Evolutionary conservation across 2,329 filamentous ascomycete genomes (phyloP), one percentile per base, ranked within the genome.

Genomic region (Penicillium sp.): DNA sequence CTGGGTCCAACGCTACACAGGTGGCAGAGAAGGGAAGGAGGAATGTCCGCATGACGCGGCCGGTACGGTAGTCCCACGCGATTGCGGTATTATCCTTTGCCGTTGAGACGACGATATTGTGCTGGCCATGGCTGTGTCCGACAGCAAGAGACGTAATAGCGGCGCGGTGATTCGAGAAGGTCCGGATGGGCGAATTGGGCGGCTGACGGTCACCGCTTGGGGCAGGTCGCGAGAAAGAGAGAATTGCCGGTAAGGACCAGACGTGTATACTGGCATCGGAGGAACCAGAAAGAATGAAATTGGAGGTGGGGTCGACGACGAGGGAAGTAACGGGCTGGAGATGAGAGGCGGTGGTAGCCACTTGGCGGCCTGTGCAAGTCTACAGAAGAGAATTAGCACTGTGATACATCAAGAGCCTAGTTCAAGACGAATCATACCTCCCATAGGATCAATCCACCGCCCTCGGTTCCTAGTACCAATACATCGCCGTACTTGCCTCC

Each of bases 41-140:
- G 56, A 95, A 83, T 3, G 90, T 97, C 38, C 91, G 83, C 49
- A 97, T 74, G 9, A 86, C 77, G 52, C 82, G 81, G 33, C 89
- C 89, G 0, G 83, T 88, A 54, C 84, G 82, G 66, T 95, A 95
- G 71, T 97, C 91, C 93, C 93, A 98, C 52, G 95, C 78, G 62
- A 95, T 85, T 60, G 89, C 89, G 6, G 89, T 93, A 71, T 88
- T 91, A 72, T 97, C 93, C 60, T 82, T 84, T 57, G 89, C 89
- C 6, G 85, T 82, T 3, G 92, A 95, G 18, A 96, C 80, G 51
- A 87, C 91, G 53, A 97, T 83, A 67, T 88, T 92, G 50, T 86
- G 86, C 61, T 84, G 81, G 66, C 82, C 85, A 52, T 79, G 75
- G 64, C 86, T 86, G 63, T 88, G 83, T 15, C 87, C 85, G 47